These are phyloP conservation scores for Fusarium heterosporum DNA, from an alignment of 2,329 filamentous ascomycete genomes.

Conservation along the genomic window DNA sequence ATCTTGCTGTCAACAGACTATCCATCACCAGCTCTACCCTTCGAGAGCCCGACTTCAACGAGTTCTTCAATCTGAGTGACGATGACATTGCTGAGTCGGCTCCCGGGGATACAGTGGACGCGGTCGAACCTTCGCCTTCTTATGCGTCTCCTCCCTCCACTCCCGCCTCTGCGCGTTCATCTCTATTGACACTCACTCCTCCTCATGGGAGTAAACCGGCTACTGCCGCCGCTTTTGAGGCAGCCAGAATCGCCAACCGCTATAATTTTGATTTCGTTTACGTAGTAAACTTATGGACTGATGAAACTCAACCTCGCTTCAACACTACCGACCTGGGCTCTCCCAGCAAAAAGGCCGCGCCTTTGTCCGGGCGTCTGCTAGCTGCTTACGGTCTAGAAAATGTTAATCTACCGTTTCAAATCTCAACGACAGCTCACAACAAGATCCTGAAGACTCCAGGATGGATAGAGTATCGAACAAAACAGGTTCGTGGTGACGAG, in stretches of 20 bases:
- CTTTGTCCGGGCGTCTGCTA: constrained; percentile 63
- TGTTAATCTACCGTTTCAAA: constrained; percentile 64
- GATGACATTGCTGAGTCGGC: constrained; percentile 67
- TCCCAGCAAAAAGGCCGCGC: constrained; percentile 23
- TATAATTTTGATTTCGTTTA: constrained; percentile 71
- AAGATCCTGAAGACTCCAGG: constrained; percentile 61
- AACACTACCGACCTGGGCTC: constrained; percentile 14
- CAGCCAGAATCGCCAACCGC: constrained; percentile 65
- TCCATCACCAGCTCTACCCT: constrained; percentile 54
- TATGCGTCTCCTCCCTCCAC: constrained; percentile 41
- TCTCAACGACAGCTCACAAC: constrained; percentile 62
- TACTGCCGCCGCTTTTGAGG: constrained; percentile 64
- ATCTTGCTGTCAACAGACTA: constrained; percentile 44
- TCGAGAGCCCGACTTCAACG: constrained; percentile 63
- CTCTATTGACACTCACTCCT: constrained; percentile 59
- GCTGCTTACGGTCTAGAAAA: constrained; percentile 66
- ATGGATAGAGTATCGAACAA: constrained; percentile 66
- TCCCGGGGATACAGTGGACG: constrained; percentile 36
- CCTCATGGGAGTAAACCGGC: constrained; percentile 59
- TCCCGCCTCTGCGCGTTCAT: constrained; percentile 43
- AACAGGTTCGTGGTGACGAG: constrained; percentile 56
- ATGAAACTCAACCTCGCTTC: constrained; percentile 29
- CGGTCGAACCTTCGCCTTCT: constrained; percentile 19
- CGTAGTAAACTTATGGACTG: constrained; percentile 69
- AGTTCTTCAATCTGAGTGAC: constrained; percentile 66